Conservation (phyloP, 257 asterid genomes). For the Solanum piurae region DNA sequence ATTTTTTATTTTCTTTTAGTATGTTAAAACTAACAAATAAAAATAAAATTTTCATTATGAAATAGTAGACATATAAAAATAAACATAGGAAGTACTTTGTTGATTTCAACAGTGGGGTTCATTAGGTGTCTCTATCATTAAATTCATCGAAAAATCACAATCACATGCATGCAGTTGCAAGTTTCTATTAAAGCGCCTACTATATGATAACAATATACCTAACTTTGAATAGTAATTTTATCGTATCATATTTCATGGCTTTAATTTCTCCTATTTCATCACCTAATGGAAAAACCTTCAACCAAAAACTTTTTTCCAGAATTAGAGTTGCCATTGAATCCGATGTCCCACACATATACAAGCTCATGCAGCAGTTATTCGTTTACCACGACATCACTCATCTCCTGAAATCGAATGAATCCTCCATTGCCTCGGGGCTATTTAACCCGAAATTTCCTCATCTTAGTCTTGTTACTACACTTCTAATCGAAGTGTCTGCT, state of each 20-base stretch:
- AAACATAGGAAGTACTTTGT: too few relatives aligned
- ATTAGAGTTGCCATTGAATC: neutral
- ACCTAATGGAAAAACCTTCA: neutral
- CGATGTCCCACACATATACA: neutral
- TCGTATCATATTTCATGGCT: neutral
- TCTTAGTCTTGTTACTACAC: neutral
- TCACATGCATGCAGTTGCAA: neutral
- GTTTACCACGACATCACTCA: neutral
- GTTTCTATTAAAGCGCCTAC: neutral
- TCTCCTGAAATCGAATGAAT: neutral
- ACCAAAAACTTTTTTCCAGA: neutral
- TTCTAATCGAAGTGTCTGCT: neutral
- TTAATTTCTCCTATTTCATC: neutral
- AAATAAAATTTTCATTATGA: too few relatives aligned
- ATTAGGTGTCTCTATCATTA: neutral
- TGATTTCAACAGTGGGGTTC: neutral
- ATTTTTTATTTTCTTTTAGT: fast-evolving
- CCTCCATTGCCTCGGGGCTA: neutral
- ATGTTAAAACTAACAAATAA: too few relatives aligned
- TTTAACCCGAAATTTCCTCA: neutral
- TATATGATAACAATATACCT: neutral
- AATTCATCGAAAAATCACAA: fast-evolving
- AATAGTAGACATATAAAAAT: too few relatives aligned
- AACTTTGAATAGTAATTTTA: neutral
- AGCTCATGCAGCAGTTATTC: neutral